Evolutionary conservation across 2,329 filamentous ascomycete genomes (phyloP), one percentile per base, ranked within the genome.

Genomic region (Pseudocercospora crystallina): DNA sequence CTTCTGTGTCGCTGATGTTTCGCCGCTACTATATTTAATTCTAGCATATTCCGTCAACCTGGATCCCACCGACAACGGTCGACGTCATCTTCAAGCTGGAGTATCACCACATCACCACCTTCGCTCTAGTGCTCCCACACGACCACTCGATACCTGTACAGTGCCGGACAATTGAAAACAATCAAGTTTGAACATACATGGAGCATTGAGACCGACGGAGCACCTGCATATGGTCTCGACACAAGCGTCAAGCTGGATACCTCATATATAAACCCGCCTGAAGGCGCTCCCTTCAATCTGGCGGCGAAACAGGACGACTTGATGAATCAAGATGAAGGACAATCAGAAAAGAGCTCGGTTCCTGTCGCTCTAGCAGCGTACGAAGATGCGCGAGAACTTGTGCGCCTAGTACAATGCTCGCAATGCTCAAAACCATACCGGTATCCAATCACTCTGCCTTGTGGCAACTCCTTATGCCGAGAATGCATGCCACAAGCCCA

Each of bases 231-330:
- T 60, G 56, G 59, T 32, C 40, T 41, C 37, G 56, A 31, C 40
- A 43, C 17, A 40, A 20, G 49, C 50, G 30, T 20, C 44, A 56
- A 17, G 26, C 45, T 54, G 46, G 46, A 56, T 47, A 47, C 46
- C 44, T 31, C 53, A 40, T 38, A 49, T 41, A 38, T 43, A 45
- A 44, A 41, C 17, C 40, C 43, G 46, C 49, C 55, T 41, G 31
- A 51, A 49, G 51, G 38, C 46, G 49, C 48, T 41, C 48, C 48
- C 45, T 48, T 42, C 49, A 48, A 49, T 38, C 58, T 57, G 51
- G 52, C 47, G 46, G 86, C 92, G 54, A 96, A 92, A 43, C 90
- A 94, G 39, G 82, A 82, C 57, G 94, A 92, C 58, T 86, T 99
- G 65, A 96, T 99, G 80, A 97, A 53, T 53, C 54, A 59, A 51